phyloP scores from a whole-genome alignment of 2,329 filamentous ascomycete genomes.

The Dactylellina cionopaga region DNA sequence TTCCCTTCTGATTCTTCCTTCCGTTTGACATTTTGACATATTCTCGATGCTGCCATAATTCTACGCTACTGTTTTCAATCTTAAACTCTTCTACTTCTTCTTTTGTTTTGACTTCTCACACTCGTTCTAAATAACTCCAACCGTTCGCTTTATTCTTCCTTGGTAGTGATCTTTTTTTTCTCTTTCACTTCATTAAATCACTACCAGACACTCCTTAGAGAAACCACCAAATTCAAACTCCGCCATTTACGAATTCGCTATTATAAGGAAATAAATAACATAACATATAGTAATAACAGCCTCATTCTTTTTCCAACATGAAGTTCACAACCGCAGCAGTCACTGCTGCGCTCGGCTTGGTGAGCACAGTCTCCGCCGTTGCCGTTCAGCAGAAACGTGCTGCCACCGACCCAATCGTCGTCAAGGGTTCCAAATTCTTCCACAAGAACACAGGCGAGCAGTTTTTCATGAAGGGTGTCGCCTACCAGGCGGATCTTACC shows the following conservation, averaged over 20 bases:
- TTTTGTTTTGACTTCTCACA: constrained; percentile 51
- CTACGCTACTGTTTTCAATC: constrained; percentile 37
- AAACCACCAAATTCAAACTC: constrained; percentile 15
- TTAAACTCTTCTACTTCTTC: constrained; percentile 53
- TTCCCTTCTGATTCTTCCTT: constrained; percentile 3
- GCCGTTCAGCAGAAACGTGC: constrained; percentile 59
- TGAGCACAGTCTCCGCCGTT: constrained; percentile 62
- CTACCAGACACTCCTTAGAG: constrained; percentile 9
- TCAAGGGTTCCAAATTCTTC: constrained; percentile 84
- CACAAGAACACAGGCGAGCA: constrained; percentile 81
- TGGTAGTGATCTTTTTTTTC: constrained; percentile 44
- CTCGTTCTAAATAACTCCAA: constrained; percentile 59
- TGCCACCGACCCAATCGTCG: constrained; percentile 68
- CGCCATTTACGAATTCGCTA: constrained; percentile 34
- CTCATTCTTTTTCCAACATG: too few relatives aligned
- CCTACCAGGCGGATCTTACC: constrained; percentile 84
- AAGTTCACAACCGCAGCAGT: constrained; percentile 64
- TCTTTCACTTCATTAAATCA: constrained; percentile 48
- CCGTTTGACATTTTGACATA: constrained; percentile 41
- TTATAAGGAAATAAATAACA: constrained; percentile 1
- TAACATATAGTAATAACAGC: constrained; percentile 11
- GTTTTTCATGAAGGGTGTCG: constrained; percentile 90
- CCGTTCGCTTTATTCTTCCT: constrained; percentile 54
- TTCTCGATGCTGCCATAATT: constrained; percentile 25
- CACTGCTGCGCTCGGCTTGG: constrained; percentile 63